Conservation (phyloP, 164 flowering plant species). For the Sextonia rubra region DNA sequence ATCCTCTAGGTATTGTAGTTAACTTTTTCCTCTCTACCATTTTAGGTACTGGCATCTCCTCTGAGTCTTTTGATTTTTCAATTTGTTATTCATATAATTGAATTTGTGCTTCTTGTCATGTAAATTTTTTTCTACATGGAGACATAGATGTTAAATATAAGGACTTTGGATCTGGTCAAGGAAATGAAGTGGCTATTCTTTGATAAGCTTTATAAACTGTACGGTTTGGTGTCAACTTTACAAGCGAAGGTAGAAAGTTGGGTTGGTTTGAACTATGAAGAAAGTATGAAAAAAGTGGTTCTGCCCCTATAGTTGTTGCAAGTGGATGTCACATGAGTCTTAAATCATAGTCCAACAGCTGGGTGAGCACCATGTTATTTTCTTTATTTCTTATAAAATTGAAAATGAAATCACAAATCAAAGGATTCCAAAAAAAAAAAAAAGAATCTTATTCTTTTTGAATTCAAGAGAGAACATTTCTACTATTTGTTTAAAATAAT, state of each 20-base stretch:
- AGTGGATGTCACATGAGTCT: too few species aligned
- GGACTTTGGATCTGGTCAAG: constrained; percentile 55
- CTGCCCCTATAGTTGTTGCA: too few species aligned
- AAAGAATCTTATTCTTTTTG: too few species aligned
- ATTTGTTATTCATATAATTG: neutral
- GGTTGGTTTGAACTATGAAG: too few species aligned
- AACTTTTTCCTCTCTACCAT: constrained; percentile 10
- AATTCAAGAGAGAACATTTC: too few species aligned
- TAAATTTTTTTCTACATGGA: constrained; percentile 19
- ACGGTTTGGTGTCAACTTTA: constrained; percentile 10
- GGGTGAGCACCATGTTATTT: too few species aligned
- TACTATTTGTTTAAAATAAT: too few species aligned
- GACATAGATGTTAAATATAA: constrained; percentile 60
- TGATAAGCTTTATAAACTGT: constrained; percentile 26
- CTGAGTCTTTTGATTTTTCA: constrained; percentile 35
- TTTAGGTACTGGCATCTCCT: constrained; percentile 31
- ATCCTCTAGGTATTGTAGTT: neutral
- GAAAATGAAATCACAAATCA: too few species aligned
- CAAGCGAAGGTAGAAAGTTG: constrained; percentile 49
- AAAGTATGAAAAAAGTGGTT: too few species aligned
- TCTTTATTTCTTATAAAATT: too few species aligned
- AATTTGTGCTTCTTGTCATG: neutral
- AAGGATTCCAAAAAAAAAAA: too few species aligned
- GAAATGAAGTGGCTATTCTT: constrained; percentile 60
- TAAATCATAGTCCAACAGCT: too few species aligned